Percentiles rank a stretch among this genome's conserved stretches.
Conservation (phyloP, 495 filamentous ascomycete species). For the Penicillium pancosmium region DNA sequence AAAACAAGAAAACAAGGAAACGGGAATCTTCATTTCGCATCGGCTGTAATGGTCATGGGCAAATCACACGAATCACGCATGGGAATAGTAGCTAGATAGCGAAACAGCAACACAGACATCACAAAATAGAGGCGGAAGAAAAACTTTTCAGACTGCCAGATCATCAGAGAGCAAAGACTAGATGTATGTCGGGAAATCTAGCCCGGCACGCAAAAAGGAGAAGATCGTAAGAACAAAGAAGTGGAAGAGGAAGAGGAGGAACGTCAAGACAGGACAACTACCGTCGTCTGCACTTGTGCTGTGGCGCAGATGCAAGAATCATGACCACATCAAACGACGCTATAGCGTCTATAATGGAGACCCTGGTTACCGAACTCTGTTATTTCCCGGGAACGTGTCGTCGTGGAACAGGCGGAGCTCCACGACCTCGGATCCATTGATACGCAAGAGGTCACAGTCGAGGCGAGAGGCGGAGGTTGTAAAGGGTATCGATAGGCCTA, state of each 20-base stretch:
- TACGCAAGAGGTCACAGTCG: slow-evolving; percentile 15
- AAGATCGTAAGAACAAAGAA: slow-evolving; percentile 33
- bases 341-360: not conserved
- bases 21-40: slow-evolving; percentile 40
- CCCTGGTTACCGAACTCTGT: not conserved
- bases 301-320: slow-evolving; percentile 19
- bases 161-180: slow-evolving; percentile 41
- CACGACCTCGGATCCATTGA: slow-evolving; percentile 8
- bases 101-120: slow-evolving; percentile 26
- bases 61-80: slow-evolving; percentile 43
- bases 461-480: slow-evolving; percentile 28
- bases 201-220: slow-evolving; percentile 26
- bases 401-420: not conserved
- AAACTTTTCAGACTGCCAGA: slow-evolving; percentile 52
- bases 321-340: slow-evolving; percentile 18
- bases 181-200: slow-evolving; percentile 39
- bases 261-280: slow-evolving; percentile 26
- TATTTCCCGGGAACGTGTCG: not conserved
- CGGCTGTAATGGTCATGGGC: slow-evolving; percentile 46
- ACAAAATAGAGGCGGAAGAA: slow-evolving; percentile 20
- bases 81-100: slow-evolving; percentile 44
- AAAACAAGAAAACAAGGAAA: slow-evolving; percentile 21
- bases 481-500: slow-evolving; percentile 48
- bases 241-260: slow-evolving; percentile 16
- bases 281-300: slow-evolving; percentile 18